Evolutionary conservation across 352 stramenopile species (phyloP).

Genomic region (Phytopythium aichiense): DNA sequence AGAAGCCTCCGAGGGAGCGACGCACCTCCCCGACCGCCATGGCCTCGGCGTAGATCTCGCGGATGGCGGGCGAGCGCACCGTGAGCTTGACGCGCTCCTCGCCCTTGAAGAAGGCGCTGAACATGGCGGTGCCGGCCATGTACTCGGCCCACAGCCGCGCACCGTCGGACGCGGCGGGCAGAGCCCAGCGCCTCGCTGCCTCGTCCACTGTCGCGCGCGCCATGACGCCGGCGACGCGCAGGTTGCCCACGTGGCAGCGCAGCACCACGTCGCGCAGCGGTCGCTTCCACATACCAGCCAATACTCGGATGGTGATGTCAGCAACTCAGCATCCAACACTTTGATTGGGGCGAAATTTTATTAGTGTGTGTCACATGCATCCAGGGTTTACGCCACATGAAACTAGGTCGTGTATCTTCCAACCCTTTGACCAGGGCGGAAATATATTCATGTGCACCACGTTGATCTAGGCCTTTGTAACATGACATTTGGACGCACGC

Average conservation of each 20-base stretch:
- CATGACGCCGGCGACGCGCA: constrained; percentile 78
- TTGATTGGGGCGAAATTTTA: too few species aligned
- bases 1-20: background rate
- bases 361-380: background rate
- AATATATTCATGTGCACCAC: too few species aligned
- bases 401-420: too few species aligned
- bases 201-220: constrained; percentile 52
- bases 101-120: constrained; percentile 86
- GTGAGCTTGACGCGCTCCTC: constrained; percentile 81
- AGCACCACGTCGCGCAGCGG: constrained; percentile 63
- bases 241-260: constrained; percentile 73
- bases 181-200: constrained; percentile 49
- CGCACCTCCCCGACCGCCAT: constrained; percentile 76
- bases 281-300: constrained; percentile 39
- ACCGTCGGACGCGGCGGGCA: constrained; percentile 31
- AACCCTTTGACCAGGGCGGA: too few species aligned
- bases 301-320: background rate
- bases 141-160: constrained; percentile 83
- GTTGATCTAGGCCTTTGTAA: too few species aligned
- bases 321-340: background rate
- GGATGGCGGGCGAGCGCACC: constrained; percentile 55
- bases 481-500: too few species aligned
- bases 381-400: too few species aligned
- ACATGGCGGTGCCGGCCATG: constrained; percentile 80
- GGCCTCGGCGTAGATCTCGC: constrained; percentile 75